Evolutionary conservation across 345 rosid genomes (phyloP).

Genomic region (Populus nigra): DNA sequence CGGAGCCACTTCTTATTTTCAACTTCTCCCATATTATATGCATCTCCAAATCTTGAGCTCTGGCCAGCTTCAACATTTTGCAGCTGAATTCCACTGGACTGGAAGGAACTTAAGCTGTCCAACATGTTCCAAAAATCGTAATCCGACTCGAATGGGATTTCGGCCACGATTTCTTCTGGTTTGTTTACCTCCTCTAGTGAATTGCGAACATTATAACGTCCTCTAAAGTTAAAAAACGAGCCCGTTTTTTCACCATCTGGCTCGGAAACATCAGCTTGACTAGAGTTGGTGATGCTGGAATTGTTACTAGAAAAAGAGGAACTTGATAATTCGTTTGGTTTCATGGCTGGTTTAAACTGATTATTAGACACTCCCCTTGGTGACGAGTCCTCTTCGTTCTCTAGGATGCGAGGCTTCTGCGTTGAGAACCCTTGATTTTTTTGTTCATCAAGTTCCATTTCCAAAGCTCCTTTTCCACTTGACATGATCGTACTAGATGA

Average conservation of each 20-base stretch:
- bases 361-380: conserved; percentile 1
- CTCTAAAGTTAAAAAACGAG: conserved; percentile 9
- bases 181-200: conserved; percentile 59
- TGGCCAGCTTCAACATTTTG: conserved; percentile 18
- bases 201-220: neutral
- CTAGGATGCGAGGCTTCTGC: conserved; percentile 18
- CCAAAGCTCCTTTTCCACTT: neutral
- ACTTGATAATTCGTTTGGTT: conserved; percentile 32
- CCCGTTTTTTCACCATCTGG: conserved; percentile 12
- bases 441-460: conserved; percentile 1
- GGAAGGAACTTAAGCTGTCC: conserved; percentile 40
- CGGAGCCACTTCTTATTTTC: conserved; percentile 57
- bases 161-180: conserved; percentile 29
- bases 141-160: conserved; percentile 58
- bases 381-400: neutral
- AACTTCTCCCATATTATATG: conserved; percentile 7
- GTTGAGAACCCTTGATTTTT: conserved; percentile 18
- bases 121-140: conserved; percentile 70
- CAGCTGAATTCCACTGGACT: conserved; percentile 17
- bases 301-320: conserved; percentile 39
- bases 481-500: conserved; percentile 23
- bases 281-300: conserved; percentile 25
- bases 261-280: conserved; percentile 19
- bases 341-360: conserved; percentile 4
- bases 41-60: conserved; percentile 22